A percentile compares a stretch with the other conserved stretches of the same genome.
Conservation (phyloP, 495 filamentous ascomycete genomes). For the Aspergillus olivimuriae region DNA sequence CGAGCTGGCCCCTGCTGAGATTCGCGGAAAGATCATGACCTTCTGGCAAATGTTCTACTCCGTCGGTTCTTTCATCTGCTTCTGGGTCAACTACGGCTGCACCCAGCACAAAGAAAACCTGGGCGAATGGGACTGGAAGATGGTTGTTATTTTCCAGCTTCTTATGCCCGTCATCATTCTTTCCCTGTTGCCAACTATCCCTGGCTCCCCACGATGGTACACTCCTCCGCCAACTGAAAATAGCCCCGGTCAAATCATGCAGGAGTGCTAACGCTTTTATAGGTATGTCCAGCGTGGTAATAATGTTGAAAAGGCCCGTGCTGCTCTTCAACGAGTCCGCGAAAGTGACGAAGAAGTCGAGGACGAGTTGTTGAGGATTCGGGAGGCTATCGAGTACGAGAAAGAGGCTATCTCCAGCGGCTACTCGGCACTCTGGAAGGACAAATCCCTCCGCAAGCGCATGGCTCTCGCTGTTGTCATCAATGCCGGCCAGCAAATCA, state of each 20-base stretch:
- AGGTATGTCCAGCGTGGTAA: conserved; percentile 48
- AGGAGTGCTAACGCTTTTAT: conserved; percentile 3
- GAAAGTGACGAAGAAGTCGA: conserved; percentile 55
- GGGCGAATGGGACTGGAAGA: conserved; percentile 56
- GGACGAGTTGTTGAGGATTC: conserved; percentile 48
- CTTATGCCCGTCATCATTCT: conserved; percentile 50
- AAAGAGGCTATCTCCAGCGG: conserved; percentile 52
- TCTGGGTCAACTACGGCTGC: conserved; percentile 55
- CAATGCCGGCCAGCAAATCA: conserved; percentile 58
- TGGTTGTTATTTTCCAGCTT: conserved; percentile 59
- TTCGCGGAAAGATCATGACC: conserved; percentile 59
- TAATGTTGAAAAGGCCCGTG: conserved; percentile 48
- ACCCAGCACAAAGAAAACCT: conserved; percentile 42
- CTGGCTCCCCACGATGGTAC: conserved; percentile 53
- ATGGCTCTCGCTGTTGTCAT: conserved; percentile 47
- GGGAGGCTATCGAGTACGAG: conserved; percentile 56
- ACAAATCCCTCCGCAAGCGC: conserved; percentile 53
- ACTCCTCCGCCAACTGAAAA: not conserved
- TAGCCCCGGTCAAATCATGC: not conserved
- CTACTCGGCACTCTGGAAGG: conserved; percentile 54
- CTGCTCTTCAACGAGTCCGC: conserved; percentile 43
- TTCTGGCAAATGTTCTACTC: conserved; percentile 65
- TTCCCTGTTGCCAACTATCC: conserved; percentile 46
- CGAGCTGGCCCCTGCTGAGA: conserved; percentile 51
- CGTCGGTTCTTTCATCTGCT: conserved; percentile 58